phyloP scores from a whole-genome alignment of 176 grass and related monocot species.

The Zizania latifolia region DNA sequence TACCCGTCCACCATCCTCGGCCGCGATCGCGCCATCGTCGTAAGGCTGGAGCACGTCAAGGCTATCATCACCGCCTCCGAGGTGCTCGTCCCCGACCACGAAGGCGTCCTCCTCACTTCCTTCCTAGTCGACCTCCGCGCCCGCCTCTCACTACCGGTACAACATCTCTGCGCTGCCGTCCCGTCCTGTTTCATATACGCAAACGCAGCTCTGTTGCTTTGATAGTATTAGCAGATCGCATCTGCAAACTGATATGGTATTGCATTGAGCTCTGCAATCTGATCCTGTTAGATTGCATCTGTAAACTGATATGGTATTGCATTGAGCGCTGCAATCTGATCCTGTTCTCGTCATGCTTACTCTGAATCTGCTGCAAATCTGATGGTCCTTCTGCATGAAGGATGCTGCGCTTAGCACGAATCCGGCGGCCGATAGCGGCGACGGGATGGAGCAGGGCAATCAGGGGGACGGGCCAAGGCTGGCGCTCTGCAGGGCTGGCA shows the following conservation, averaged over 20 bases:
- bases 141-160: conserved; percentile 35
- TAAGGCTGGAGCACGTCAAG: conserved; percentile 83
- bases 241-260: background rate
- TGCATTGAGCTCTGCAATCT: background rate
- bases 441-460: background rate
- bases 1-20: conserved; percentile 83
- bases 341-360: background rate
- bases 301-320: background rate
- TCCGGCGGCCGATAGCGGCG: background rate
- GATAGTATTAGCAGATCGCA: background rate
- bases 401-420: background rate
- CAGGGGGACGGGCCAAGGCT: background rate
- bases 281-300: too few relatives aligned
- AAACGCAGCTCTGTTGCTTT: background rate
- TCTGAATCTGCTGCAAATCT: background rate
- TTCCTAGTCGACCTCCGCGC: conserved; percentile 60
- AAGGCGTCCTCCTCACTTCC: conserved; percentile 33
- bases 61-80: conserved; percentile 66
- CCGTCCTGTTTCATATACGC: background rate
- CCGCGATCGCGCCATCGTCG: conserved; percentile 70
- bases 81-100: conserved; percentile 63
- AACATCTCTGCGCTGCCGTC: background rate
- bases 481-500: conserved; percentile 9
- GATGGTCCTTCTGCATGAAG: background rate
- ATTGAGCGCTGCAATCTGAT: background rate